A percentile compares a stretch with the other conserved stretches of the same genome.
Evolutionary conservation across 2,329 filamentous ascomycete genomes (phyloP).

Genomic region (Hypoxylon sp.): DNA sequence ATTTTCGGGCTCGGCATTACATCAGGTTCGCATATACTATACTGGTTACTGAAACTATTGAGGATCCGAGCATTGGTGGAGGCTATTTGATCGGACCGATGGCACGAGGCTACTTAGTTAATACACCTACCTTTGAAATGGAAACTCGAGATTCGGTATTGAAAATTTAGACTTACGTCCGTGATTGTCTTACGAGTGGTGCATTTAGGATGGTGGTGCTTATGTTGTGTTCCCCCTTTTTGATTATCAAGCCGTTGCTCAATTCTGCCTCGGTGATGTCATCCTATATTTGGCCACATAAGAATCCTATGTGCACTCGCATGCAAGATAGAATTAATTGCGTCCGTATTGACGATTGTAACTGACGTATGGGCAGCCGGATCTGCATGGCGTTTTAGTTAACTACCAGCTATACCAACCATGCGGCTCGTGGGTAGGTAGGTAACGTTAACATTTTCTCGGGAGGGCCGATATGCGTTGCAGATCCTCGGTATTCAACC

Average conservation of each 20-base stretch:
- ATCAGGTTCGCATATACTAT: slow-evolving; percentile 2
- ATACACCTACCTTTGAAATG: slow-evolving; percentile 30
- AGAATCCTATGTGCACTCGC: neutral
- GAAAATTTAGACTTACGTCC: too few relatives aligned
- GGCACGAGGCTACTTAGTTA: slow-evolving; percentile 15
- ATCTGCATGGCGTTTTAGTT: too few relatives aligned
- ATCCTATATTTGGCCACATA: slow-evolving; percentile 21
- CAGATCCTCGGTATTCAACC: slow-evolving; percentile 29
- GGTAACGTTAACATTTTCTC: slow-evolving; percentile 26
- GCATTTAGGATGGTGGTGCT: too few relatives aligned
- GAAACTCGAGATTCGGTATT: slow-evolving; percentile 28
- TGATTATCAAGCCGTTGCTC: too few relatives aligned
- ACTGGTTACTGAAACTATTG: slow-evolving; percentile 11
- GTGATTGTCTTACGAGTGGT: too few relatives aligned
- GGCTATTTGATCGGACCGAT: slow-evolving; percentile 25
- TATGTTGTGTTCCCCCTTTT: too few relatives aligned
- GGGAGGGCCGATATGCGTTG: slow-evolving; percentile 24
- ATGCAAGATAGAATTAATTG: slow-evolving; percentile 24
- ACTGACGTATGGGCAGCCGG: too few relatives aligned
- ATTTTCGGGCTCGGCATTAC: slow-evolving; percentile 18
- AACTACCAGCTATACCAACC: too few relatives aligned
- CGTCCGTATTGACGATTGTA: too few relatives aligned
- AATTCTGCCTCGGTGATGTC: too few relatives aligned
- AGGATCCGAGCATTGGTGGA: slow-evolving; percentile 10
- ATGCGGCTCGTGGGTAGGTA: too few relatives aligned